Evolutionary conservation across 352 stramenopile genomes (phyloP).

Genomic region (Globisporangium cederbergense): DNA sequence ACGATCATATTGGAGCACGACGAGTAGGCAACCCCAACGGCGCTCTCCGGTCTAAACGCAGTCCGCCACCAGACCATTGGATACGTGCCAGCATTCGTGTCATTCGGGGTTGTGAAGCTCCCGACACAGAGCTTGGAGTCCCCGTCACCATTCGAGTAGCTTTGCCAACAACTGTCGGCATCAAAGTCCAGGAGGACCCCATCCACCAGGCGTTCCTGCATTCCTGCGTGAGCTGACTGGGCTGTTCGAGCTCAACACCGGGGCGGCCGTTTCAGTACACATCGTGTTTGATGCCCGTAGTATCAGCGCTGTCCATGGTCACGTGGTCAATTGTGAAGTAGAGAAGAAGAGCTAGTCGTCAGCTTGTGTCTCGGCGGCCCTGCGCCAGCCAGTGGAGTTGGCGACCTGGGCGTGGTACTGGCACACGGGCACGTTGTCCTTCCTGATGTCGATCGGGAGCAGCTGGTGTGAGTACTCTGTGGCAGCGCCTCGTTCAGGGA

Average conservation of each 20-base stretch:
- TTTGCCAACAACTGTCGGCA: neutral
- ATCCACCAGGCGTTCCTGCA: neutral
- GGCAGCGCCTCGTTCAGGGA: constrained; percentile 38
- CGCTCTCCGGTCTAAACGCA: constrained; percentile 34
- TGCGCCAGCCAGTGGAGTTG: constrained; percentile 5
- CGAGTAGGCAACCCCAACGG: constrained; percentile 50
- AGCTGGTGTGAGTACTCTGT: constrained; percentile 50
- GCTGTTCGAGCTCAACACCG: neutral
- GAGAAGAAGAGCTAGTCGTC: neutral
- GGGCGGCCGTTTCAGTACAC: neutral
- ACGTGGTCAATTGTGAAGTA: neutral
- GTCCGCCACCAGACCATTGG: constrained; percentile 69
- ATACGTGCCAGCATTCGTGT: constrained; percentile 44
- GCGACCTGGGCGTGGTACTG: neutral
- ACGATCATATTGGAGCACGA: constrained; percentile 49
- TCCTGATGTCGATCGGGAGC: constrained; percentile 5
- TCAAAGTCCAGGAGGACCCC: constrained; percentile 25
- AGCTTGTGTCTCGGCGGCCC: neutral
- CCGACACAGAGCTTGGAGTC: constrained; percentile 33
- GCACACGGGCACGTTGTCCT: neutral
- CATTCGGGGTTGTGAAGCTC: constrained; percentile 36
- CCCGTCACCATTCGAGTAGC: neutral
- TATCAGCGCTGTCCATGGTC: too few relatives aligned
- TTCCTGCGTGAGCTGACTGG: constrained; percentile 5
- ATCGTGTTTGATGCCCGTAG: neutral